Evolutionary conservation across 352 stramenopile genomes (phyloP).

Genomic region (Globisporangium middletonii): DNA sequence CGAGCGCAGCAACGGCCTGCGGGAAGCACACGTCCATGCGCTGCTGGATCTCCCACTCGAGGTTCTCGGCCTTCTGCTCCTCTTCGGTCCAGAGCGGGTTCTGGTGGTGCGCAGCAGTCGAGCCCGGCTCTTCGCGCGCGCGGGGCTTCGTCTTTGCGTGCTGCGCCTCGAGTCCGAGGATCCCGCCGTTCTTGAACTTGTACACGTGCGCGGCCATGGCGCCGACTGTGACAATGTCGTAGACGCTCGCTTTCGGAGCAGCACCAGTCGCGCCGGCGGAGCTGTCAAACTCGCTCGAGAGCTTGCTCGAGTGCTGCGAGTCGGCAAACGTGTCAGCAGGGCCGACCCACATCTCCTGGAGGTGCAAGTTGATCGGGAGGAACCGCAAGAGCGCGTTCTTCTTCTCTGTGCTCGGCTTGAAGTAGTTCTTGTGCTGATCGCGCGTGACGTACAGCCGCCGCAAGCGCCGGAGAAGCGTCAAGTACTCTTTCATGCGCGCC

Average conservation of each 20-base stretch:
- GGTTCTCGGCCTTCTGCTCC: constrained; percentile 70
- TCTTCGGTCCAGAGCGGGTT: constrained; percentile 76
- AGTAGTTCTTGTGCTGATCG: constrained; percentile 74
- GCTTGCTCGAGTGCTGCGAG: constrained; percentile 20
- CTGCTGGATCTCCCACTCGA: constrained; percentile 74
- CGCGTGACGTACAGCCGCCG: constrained; percentile 61
- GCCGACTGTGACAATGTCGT: constrained; percentile 83
- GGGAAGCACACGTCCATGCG: constrained; percentile 85
- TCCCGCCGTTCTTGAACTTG: constrained; percentile 85
- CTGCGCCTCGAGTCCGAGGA: constrained; percentile 69
- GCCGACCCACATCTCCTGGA: constrained; percentile 85
- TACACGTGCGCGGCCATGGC: constrained; percentile 84
- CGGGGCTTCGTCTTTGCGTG: constrained; percentile 64
- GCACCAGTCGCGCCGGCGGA: constrained; percentile 4
- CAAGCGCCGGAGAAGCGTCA: constrained; percentile 54
- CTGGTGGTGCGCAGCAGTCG: constrained; percentile 44
- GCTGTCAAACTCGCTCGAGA: constrained; percentile 23
- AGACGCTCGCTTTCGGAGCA: constrained; percentile 24
- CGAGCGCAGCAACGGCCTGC: constrained; percentile 67
- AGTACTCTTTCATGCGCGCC: constrained; percentile 61
- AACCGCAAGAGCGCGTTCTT: constrained; percentile 77
- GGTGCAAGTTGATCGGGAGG: constrained; percentile 78
- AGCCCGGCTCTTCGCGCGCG: constrained; percentile 40
- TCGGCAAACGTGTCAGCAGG: constrained; percentile 40
- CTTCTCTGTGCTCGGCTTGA: constrained; percentile 85